Conservation (phyloP, 352 stramenopile species). For the Globisporangium takayamanum region DNA sequence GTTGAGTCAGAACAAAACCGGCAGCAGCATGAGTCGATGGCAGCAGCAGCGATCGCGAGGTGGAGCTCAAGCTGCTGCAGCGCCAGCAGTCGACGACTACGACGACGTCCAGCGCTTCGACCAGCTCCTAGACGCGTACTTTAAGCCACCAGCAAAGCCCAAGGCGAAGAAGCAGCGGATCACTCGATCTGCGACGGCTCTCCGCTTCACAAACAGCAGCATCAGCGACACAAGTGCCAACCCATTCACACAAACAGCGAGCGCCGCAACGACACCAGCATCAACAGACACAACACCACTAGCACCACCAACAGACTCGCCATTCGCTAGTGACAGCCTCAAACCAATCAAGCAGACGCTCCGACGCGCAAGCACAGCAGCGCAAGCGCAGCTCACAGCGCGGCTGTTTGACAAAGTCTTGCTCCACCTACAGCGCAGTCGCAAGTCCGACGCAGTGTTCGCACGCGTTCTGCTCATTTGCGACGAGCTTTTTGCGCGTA, state of each 20-base stretch:
- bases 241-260: neutral
- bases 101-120: constrained; percentile 21
- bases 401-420: constrained; percentile 16
- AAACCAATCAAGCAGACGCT: constrained; percentile 28
- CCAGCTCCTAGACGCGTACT: constrained; percentile 20
- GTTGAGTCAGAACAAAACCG: no score
- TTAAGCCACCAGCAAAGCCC: constrained; percentile 7
- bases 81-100: neutral
- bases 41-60: neutral
- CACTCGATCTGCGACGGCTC: no score
- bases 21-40: neutral
- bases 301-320: neutral
- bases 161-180: constrained; percentile 8
- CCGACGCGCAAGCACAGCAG: constrained; percentile 17
- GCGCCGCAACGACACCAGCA: neutral
- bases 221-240: no score
- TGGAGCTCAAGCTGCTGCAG: neutral
- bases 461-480: constrained; percentile 26
- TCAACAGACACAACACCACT: neutral
- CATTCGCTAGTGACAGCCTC: constrained; percentile 6
- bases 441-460: constrained; percentile 14
- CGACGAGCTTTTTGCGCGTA: constrained; percentile 53
- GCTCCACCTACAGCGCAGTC: constrained; percentile 19
- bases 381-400: constrained; percentile 23
- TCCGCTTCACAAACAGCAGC: neutral